Evolutionary conservation across 148 eudicot genomes (phyloP), one percentile per base, ranked within the genome.

Genomic region (Vaccinium corymbosum): DNA sequence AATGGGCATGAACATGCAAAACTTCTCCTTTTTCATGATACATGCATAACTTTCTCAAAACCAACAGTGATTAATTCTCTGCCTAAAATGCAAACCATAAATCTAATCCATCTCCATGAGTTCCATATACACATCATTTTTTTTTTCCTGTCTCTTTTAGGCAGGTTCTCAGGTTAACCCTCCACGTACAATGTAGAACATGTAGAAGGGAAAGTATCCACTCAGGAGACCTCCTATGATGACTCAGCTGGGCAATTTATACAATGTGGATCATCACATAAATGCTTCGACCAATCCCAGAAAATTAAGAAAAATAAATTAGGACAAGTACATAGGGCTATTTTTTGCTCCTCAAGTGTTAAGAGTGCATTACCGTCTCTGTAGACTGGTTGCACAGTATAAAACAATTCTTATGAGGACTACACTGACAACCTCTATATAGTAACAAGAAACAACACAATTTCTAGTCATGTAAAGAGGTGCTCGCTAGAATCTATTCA

Each of bases 401-500:
- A 80, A 10, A 56, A 62, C 27, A 62, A 81, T 11, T 66, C 53
- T 1, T 19, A n/a, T 5, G 27, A 80, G 38, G 32, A 61, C 38
- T n/a, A 49, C 14, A 42, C 29, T 20, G 49, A 15, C 29, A n/a
- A 64, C 29, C 13, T 20, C 70, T 62, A 62, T 27, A 62, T n/a
- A 64, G 70, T 38, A 80, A 13, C 49, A 22, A n/a, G 6, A 81
- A 62, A 13, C 16, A 15, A 35, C 12, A 22, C 22, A 27, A 68
- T 3, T 0, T 5, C 73, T 27, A 68, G 73, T 68, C 17, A 66
- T 27, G 73, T 29, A 68, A 68, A 25, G 73, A 68, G 51, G 38
- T 7, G 57, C 16, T 12, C 17, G 50, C 16, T 5, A 1, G 25
- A 77, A 68, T 52, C 29, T 53, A 75, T 84, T 80, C 74, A 97